Base-by-base conservation (phyloP, 805 yeast species). In the Zygotorulaspora danielsina region DNA sequence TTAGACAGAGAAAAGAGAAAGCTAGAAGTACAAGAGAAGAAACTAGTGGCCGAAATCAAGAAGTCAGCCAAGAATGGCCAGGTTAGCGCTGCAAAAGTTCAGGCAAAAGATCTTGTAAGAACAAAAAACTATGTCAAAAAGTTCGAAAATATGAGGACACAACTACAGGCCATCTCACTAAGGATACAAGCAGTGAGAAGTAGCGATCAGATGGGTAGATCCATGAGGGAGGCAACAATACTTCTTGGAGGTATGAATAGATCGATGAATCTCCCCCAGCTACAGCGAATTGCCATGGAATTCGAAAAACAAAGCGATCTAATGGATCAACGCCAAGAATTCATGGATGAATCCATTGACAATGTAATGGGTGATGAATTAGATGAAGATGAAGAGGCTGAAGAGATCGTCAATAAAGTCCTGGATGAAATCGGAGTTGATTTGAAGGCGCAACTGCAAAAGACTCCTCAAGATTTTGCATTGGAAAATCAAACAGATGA, bases 281-380 rank as follows among this genome's bases (percentile, higher is more conserved):
- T 93, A 45, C 82, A 86, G 41, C 75, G 82, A 45, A 93, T 93
- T 15, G 87, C 97, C 2, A 89, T 86, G 84, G 97, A 93, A 54
- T 93, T 93, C 63, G 95, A 93, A 55, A 79, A 78, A 54, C 95
- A 90, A 57, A 86, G 84, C 63, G 98, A 94, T 59, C 69, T 94
- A 53, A 93, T 93, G 97, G 97, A 90, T 63, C 98, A 93, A 66
- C 81, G 95, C 56, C 97, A 94, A 63, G 99, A 94, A 61, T 86
- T 94, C 78, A 93, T 93, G 84, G 98, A 93, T 59, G 98, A 93
- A 59, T 94, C 96, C 13, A 82, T 93, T 53, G 99, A 93, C 59
- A 96, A 90, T 61, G 84, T 93, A 13, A 87, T 93, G 93, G 95
- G 83, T 38, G 87, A 81, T 54, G 97, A 86, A 54, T 78, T 85